Evolutionary conservation across 805 yeast genomes (phyloP), one percentile per base, ranked within the genome.

Genomic region (Zygosaccharomyces bisporus): DNA sequence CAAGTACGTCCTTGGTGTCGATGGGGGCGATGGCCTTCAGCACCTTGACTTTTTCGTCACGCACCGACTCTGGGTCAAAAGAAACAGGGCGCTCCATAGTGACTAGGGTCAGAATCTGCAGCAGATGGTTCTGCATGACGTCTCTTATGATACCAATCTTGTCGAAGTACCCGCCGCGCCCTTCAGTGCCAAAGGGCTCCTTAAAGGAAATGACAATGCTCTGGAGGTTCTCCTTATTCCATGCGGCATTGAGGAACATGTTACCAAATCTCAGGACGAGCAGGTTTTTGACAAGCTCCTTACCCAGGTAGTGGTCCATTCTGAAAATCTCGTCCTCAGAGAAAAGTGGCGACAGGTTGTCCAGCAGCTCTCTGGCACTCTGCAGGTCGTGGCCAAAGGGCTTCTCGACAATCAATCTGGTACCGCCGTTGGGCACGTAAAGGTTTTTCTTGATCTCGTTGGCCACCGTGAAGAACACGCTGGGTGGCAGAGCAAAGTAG

Each of bases 181-280:
- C 99, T 70, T 93, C 96, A 32, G 99, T 93, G 44, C 99, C 99
- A 58, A 93, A 93, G n/a, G 93, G 87, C 72, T 93, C 99, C 72
- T 93, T 93, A 75, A 93, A 91, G 10, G 91, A 78, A 55, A 93
- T 81, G 73, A 91, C 96, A 50, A 93, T 81, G 31, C 83, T 78
- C 50, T 80, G 75, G 60, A 93, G 80, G 67, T 77, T 83, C 52
- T 85, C 77, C 63, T 75, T 81, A 71, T 85, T 83, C 97, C 97
- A 93, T 44, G 85, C 78, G n/a, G 95, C 87, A 60, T 78, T 78
- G 61, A 93, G 74, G 66, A 91, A 79, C 62, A 83, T 82, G 70
- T 93, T 93, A 55, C 95, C 95, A 61, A 93, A 93, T 62, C 99
- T 80, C 58, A 90, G 72, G 27, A 89, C 88, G 47, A 88, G 69